Conservation (phyloP, 495 filamentous ascomycete genomes). For the Tetracladium setigerum region DNA sequence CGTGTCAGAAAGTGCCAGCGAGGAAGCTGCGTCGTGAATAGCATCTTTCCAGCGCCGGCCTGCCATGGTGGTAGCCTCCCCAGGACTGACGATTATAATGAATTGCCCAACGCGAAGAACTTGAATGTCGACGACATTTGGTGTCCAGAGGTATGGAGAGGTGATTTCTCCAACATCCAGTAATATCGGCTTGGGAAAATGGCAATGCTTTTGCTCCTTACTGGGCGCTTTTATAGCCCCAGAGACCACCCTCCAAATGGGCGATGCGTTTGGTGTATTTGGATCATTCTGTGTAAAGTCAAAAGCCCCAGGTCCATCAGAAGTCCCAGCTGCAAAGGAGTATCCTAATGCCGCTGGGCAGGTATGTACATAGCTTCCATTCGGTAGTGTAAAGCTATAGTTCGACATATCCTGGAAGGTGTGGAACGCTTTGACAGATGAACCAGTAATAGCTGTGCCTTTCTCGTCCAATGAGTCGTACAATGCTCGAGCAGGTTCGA, state of each 20-base stretch:
- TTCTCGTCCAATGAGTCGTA: constrained; percentile 47
- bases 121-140: constrained; percentile 92
- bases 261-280: constrained; percentile 65
- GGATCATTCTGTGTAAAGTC: constrained; percentile 88
- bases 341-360: constrained; percentile 92
- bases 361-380: constrained; percentile 63
- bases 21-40: constrained; percentile 46
- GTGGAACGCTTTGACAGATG: constrained; percentile 64
- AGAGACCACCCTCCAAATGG: constrained; percentile 74
- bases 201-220: constrained; percentile 67
- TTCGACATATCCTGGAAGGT: constrained; percentile 68
- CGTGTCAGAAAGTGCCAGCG: constrained; percentile 33
- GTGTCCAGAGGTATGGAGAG: constrained; percentile 80
- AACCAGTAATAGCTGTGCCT: constrained; percentile 45
- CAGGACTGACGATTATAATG: constrained; percentile 78
- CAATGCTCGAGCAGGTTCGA: constrained; percentile 54
- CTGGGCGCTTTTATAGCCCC: constrained; percentile 64
- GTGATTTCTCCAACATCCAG: constrained; percentile 80
- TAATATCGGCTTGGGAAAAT: constrained; percentile 79
- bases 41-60: constrained; percentile 85
- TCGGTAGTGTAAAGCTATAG: constrained; percentile 66
- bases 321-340: constrained; percentile 90
- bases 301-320: constrained; percentile 86
- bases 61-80: constrained; percentile 93
- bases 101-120: constrained; percentile 82